Evolutionary conservation across 306 rosid genomes (phyloP), one percentile per base, ranked within the genome.

Genomic region (Luffa aegyptiaca): DNA sequence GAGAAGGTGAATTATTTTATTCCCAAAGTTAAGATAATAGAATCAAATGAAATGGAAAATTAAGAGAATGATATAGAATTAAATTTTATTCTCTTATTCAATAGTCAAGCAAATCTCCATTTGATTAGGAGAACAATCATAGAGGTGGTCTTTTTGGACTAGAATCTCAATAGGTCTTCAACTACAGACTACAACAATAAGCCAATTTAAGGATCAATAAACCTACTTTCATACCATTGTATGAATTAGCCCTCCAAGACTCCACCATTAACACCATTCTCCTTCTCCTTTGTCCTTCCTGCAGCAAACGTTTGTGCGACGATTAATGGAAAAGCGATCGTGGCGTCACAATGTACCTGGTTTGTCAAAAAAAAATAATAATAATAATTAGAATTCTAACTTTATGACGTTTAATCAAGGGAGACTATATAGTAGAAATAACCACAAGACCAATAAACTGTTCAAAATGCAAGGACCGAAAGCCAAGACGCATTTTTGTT

Each of bases 281-380:
- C 75, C 61, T 79, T 69, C 1, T 68, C 77, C 31, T 26, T 26
- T 26, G 31, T 26, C 69, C 77, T 80, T 42, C 77, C 55, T 42
- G 66, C 37, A 41, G 82, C 82, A 80, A 80, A 80, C 52, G 82
- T 80, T 80, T 80, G 77, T 35, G 82, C 82, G 1, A 80, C 82
- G 12, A 80, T 77, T 12, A 80, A 72, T 1, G 82, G 82, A 69
- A 80, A 80, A 13, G 82, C 82, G 1, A 80, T 80, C 5, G 82
- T 80, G 10, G 82, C 82, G 3, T 80, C 82, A 55, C 82, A 80
- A n/a, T 80, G 82, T 9, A 80, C 82, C 82, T 80, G 82, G 20
- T 26, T 26, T 26, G 31, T 26, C 31, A 26, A 26, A 26, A 26
- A 26, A 26, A 26, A n/a, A n/a, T n/a, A n/a, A n/a, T n/a, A n/a